phyloP scores from a whole-genome alignment of 176 grass and related monocot genomes.

The Zizania latifolia region DNA sequence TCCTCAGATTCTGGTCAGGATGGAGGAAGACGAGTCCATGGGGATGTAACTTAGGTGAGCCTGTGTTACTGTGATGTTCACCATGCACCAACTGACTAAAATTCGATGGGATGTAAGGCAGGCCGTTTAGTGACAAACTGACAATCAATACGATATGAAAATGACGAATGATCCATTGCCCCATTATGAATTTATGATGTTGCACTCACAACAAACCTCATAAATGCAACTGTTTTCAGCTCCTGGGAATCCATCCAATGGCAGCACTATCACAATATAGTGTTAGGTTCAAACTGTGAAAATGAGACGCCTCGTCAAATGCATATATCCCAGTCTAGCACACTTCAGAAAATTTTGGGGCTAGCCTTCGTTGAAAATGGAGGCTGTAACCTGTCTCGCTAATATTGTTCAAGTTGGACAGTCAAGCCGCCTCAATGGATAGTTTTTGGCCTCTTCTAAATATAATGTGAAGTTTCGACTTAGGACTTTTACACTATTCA shows the following conservation, averaged over 20 bases:
- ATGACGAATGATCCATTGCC: background rate
- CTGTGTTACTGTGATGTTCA: background rate
- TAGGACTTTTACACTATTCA: background rate
- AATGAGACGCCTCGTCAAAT: background rate
- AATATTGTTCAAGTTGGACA: background rate
- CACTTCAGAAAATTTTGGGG: background rate
- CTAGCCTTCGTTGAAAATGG: background rate
- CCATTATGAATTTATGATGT: background rate
- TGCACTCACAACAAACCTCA: background rate
- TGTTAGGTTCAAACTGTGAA: background rate
- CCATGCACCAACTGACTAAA: background rate
- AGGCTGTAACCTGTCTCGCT: background rate
- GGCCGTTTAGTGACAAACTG: background rate
- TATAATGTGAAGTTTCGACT: background rate
- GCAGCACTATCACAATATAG: background rate
- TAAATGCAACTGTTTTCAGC: background rate
- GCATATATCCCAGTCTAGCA: background rate
- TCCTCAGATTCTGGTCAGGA: background rate
- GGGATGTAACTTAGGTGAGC: constrained; percentile 28
- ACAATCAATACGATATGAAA: background rate
- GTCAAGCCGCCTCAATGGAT: background rate
- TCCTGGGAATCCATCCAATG: background rate
- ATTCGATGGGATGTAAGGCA: background rate
- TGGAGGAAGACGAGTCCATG: background rate
- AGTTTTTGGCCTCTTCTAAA: background rate